phyloP scores from a whole-genome alignment of 1,139 yeast genomes.

The Pichia sp. region DNA sequence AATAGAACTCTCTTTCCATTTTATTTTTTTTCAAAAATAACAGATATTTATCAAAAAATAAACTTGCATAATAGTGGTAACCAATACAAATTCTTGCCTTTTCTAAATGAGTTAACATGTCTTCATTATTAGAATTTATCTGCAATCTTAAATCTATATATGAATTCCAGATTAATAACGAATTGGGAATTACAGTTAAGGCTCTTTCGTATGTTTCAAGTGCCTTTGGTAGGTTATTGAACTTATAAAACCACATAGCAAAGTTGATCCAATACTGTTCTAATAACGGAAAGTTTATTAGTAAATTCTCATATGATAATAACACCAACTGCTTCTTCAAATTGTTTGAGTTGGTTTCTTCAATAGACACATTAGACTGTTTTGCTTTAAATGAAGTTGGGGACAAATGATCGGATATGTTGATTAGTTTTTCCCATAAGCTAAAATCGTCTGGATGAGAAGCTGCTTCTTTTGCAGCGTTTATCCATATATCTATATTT shows the following conservation, averaged over 20 bases:
- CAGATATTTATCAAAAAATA: slow-evolving; percentile 70
- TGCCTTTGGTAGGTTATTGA: slow-evolving; percentile 51
- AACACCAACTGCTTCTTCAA: slow-evolving; percentile 32
- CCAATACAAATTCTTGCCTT: slow-evolving; percentile 62
- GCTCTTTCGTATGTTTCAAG: slow-evolving; percentile 48
- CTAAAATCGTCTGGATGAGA: slow-evolving; percentile 26
- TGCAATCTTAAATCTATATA: slow-evolving; percentile 53
- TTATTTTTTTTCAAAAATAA: slow-evolving; percentile 4
- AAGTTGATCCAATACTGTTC: slow-evolving; percentile 78
- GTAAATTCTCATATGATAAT: slow-evolving; percentile 48
- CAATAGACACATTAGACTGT: not conserved
- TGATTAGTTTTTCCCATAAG: slow-evolving; percentile 27
- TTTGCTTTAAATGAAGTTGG: slow-evolving; percentile 13
- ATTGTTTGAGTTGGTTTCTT: not conserved
- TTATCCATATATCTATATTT: slow-evolving; percentile 18
- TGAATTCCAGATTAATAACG: slow-evolving; percentile 67
- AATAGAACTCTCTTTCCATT: slow-evolving; percentile 32
- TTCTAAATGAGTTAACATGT: slow-evolving; percentile 47
- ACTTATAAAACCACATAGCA: slow-evolving; percentile 58
- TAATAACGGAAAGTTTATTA: slow-evolving; percentile 58
- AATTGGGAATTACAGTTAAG: slow-evolving; percentile 44
- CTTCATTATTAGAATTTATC: slow-evolving; percentile 32
- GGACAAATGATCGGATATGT: slow-evolving; percentile 23
- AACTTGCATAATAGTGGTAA: slow-evolving; percentile 61
- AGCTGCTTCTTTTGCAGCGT: slow-evolving; percentile 19